A percentile compares a stretch with the other conserved stretches of the same genome.
phyloP scores from a whole-genome alignment of 2,329 filamentous ascomycete genomes.

The Orbilia oligospora region DNA sequence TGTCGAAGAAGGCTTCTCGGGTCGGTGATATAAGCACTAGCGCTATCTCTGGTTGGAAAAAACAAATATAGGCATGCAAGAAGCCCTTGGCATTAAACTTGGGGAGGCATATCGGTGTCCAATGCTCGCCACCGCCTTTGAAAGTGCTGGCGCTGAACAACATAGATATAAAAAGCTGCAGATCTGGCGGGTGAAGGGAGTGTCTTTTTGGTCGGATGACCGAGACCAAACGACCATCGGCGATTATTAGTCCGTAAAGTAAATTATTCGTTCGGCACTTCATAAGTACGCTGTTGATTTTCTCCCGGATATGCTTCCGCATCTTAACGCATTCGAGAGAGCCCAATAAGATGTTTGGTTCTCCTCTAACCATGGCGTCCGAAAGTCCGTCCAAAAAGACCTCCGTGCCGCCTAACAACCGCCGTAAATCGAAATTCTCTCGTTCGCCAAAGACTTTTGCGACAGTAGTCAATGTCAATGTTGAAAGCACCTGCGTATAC shows the following conservation, averaged over 20 bases:
- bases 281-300: conserved; percentile 88
- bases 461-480: conserved; percentile 87
- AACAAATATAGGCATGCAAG: conserved; percentile 99
- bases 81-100: conserved; percentile 98
- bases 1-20: conserved; percentile 91
- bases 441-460: conserved; percentile 88
- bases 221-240: conserved; percentile 91
- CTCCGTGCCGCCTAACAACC: conserved; percentile 92
- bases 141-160: conserved; percentile 94
- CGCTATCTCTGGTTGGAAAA: conserved; percentile 89
- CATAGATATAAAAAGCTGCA: conserved; percentile 99
- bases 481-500: conserved; percentile 98
- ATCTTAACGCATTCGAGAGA: conserved; percentile 94
- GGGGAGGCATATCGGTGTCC: conserved; percentile 95
- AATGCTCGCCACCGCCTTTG: conserved; percentile 92
- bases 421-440: conserved; percentile 92
- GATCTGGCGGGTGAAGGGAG: conserved; percentile 92
- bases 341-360: conserved; percentile 87
- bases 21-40: conserved; percentile 92
- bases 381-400: conserved; percentile 89
- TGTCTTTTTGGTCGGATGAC: conserved; percentile 95
- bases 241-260: conserved; percentile 93
- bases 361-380: conserved; percentile 94
- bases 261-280: conserved; percentile 83
- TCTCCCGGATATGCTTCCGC: conserved; percentile 85